Evolutionary conservation across 169 alveolate species (phyloP), one percentile per base, ranked within the genome.

Genomic region (Plasmodium yoelii): DNA sequence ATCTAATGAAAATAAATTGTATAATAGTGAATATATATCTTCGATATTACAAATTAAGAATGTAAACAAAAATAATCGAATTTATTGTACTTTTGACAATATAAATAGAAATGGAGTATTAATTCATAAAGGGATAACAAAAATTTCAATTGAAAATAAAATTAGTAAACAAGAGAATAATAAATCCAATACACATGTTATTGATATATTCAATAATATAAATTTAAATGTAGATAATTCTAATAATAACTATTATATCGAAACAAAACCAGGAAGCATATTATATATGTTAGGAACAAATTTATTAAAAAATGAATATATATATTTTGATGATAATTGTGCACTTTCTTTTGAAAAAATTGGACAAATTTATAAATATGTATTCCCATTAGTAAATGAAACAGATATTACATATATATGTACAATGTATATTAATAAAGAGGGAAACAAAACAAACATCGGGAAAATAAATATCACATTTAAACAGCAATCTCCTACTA

Each of bases 61-160:
- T 34, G 75, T 24, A 42, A 39, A 15, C 5, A 75, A 49, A 28
- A 47, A 26, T 75, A 75, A 18, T 34, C 49, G 49, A 4, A 46
- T 75, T 57, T 65, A 75, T 22, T 75, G 88, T 47, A 57, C 47
- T 13, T 75, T 75, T 44, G 75, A 75, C 63, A 75, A 34, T 67
- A 75, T 18, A 28, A 51, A 75, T 63, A 57, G 6, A 8, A 63
- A 75, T 34, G 61, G 46, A 4, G n/a, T 49, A 15, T 15, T 34
- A 63, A 64, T 64, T 1, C 88, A 63, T 56, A 75, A 49, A 26
- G 88, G 88, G 18, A 69, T 75, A 56, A 57, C 69, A 75, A 61
- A 75, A 49, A 61, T 75, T 63, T 34, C 75, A 64, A 18, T 75
- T 28, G 49, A 63, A 47, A 75, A 75, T 18, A 15, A 15, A 4